A percentile compares a stretch with the other conserved stretches of the same genome.
These are phyloP conservation scores for Asclepias syriaca DNA, from an alignment of 257 asterid genomes.

Conservation along the genomic window DNA sequence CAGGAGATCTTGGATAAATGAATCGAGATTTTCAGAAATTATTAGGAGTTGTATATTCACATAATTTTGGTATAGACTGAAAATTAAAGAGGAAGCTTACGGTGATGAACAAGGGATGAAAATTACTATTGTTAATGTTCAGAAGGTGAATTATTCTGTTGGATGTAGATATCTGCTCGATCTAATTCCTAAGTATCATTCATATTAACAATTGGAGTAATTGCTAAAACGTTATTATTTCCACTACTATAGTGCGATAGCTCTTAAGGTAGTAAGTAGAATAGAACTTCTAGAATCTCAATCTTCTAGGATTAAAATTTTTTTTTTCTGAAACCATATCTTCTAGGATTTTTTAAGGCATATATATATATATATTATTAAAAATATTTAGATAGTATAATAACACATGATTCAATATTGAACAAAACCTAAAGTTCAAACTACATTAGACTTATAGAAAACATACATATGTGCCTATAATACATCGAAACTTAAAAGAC, in stretches of 20 bases:
- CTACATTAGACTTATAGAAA: too few species aligned
- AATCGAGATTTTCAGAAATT: constrained; percentile 48
- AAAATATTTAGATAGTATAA: too few species aligned
- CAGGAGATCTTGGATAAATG: constrained; percentile 79
- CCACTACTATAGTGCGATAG: neutral
- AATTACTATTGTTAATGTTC: constrained; percentile 76
- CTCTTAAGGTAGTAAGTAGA: neutral
- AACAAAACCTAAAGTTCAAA: too few species aligned
- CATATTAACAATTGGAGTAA: constrained; percentile 10
- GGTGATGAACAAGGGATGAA: constrained; percentile 82
- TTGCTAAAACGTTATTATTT: neutral
- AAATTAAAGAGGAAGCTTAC: constrained; percentile 94
- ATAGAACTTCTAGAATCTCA: constrained; percentile 2
- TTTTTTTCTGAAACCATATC: too few species aligned
- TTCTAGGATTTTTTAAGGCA: too few species aligned
- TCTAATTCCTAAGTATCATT: constrained; percentile 32
- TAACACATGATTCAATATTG: too few species aligned
- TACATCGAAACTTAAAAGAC: too few species aligned
- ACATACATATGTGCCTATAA: too few species aligned
- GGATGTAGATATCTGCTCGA: constrained; percentile 58
- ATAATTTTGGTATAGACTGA: constrained; percentile 62
- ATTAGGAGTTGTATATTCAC: constrained; percentile 52
- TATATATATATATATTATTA: too few species aligned
- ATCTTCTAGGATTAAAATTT: neutral
- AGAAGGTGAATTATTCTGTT: constrained; percentile 54